Evolutionary conservation across 805 yeast genomes (phyloP), one percentile per base, ranked within the genome.

Genomic region (Tetrapisispora iriomotensis): DNA sequence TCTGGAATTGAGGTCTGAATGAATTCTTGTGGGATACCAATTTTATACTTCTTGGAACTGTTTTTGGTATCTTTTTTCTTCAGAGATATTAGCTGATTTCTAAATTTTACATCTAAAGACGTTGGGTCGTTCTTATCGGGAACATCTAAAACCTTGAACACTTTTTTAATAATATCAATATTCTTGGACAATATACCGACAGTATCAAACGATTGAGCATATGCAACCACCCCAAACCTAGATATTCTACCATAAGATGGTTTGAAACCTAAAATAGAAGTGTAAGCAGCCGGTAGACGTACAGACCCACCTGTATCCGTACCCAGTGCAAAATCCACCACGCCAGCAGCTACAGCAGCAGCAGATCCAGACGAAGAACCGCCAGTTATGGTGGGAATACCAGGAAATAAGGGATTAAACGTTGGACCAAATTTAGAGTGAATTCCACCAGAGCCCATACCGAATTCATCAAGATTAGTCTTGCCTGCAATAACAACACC

Each of bases 221-320:
- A 90, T 0, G 96, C 78, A 3, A 88, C 65, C 8, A 92, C 85
- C 2, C 98, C 99, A 78, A 85, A 79, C 41, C 99, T 66, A 0
- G 96, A 87, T 2, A 92, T 65, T 28, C 95, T 68, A 0, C 98
- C 98, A 58, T 92, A 92, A 0, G 92, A 71, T 1, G 98, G 98
- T 58, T 92, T 92, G 64, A 86, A 86, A 1, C 98, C 98, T 23
- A 75, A 64, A 0, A 82, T 70, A 1, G 88, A 84, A 48, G 90
- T 79, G 57, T 81, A 86, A 15, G 94, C 79, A 1, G 95, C 94
- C 0, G 99, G 99, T 17, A 85, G 65, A 44, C 99, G 70, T 0
- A 92, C 85, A 0, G 96, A 86, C 0, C 99, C 99, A 5, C 99
- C 99, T 0, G 99, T 92, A 52, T 92, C 99, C 1, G 97, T 83